These are phyloP conservation scores for Claviceps pusilla DNA, from an alignment of 2,329 filamentous ascomycete species.

Conservation along the genomic window DNA sequence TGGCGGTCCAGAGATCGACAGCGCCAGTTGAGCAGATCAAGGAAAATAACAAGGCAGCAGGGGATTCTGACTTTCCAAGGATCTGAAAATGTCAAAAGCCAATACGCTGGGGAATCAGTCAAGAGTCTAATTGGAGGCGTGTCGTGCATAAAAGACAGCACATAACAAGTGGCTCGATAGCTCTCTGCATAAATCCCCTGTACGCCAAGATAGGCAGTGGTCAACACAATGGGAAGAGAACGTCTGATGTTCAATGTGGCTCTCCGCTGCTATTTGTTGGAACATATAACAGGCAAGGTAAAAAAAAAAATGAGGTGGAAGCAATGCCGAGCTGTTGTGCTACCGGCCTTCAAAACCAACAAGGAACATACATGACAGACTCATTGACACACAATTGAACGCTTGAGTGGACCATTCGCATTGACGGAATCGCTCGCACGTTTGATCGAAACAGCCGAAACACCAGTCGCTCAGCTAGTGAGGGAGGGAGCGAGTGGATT, in stretches of 20 bases:
- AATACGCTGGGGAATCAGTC: not conserved
- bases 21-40: not conserved
- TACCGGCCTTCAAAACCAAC: conserved; percentile 1
- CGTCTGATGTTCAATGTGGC: conserved; percentile 6
- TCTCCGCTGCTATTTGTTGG: conserved; percentile 4
- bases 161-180: conserved; percentile 1
- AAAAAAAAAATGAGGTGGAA: not conserved
- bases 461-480: conserved; percentile 6
- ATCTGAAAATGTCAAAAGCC: not conserved
- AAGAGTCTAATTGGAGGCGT: not conserved
- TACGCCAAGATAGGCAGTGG: not conserved
- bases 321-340: conserved; percentile 1
- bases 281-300: conserved; percentile 1
- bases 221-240: not conserved
- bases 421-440: conserved; percentile 6
- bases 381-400: conserved; percentile 5
- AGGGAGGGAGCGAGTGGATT: conserved; percentile 1
- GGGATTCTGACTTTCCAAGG: not conserved
- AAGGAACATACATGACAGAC: conserved; percentile 2
- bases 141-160: not conserved
- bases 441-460: conserved; percentile 11
- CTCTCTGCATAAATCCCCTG: not conserved
- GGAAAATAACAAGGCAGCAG: not conserved
- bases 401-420: conserved; percentile 8
- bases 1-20: not conserved